Evolutionary conservation across 1,284 basidiomycete species (phyloP).

Genomic region (Ganoderma boninense): DNA sequence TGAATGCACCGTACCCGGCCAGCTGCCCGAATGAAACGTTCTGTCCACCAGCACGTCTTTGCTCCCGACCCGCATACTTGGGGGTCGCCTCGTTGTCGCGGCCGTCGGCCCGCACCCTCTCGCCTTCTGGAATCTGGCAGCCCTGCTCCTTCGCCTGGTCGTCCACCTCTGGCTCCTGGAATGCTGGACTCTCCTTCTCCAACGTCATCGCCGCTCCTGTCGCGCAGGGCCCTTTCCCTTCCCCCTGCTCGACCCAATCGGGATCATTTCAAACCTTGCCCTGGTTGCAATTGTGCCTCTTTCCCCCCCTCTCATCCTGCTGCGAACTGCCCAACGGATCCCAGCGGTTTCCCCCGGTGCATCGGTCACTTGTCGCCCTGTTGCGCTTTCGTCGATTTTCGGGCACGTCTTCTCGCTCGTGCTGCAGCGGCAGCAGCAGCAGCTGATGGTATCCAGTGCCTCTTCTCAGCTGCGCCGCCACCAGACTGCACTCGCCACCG

Average conservation of each 20-base stretch:
- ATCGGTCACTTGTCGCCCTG: slow-evolving; percentile 3
- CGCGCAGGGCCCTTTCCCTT: neutral
- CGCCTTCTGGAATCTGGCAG: neutral
- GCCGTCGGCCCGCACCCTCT: slow-evolving; percentile 12
- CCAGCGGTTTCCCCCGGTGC: slow-evolving; percentile 6
- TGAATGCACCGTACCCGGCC: slow-evolving; percentile 15
- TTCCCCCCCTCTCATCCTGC: neutral
- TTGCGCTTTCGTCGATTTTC: slow-evolving; percentile 3
- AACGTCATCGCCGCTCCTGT: slow-evolving; percentile 10
- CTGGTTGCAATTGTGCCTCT: neutral
- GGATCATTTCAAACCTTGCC: slow-evolving; percentile 2
- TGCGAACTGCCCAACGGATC: slow-evolving; percentile 9
- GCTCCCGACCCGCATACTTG: slow-evolving; percentile 12
- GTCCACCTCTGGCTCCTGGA: slow-evolving; percentile 7
- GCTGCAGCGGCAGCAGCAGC: neutral
- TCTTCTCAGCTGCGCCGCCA: slow-evolving; percentile 4
- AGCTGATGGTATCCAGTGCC: slow-evolving; percentile 2
- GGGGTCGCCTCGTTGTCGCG: slow-evolving; percentile 14
- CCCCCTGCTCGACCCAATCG: neutral
- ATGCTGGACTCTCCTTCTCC: slow-evolving; percentile 1
- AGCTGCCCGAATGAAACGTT: neutral
- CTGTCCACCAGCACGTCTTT: slow-evolving; percentile 6
- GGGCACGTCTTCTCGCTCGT: neutral
- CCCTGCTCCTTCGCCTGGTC: neutral
- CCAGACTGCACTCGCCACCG: neutral